Base-by-base conservation (phyloP, 192 early-diverging fungal genomes). In the Coemansia sp. region DNA sequence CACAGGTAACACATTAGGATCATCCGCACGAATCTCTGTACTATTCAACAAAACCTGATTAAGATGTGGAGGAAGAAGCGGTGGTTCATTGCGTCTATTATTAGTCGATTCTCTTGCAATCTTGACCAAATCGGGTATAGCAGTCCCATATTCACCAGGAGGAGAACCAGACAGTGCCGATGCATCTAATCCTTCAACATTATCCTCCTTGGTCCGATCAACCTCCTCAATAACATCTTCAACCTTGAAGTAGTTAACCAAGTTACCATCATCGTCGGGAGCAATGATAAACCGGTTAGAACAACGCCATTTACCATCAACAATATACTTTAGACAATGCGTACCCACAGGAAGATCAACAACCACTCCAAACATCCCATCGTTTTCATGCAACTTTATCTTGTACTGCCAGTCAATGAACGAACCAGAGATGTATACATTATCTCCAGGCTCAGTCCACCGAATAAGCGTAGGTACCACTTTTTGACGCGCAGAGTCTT, bases 331-430 rank as follows among this genome's bases (percentile, higher is more conserved):
- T 45, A 97, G 83, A 58, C 87, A 87, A 69, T 98, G 94, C 4
- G 90, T 95, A 34, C 94, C 94, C 17, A 87, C 85, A n/a, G 90
- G 88, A 50, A 98, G 74, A 58, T 95, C 87, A 19, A 98, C 70
- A 9, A 72, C 60, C 4, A 67, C 67, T 13, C 60, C 60, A 46
- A 60, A 65, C 56, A 66, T 60, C 28, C 64, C 65, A 25, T 63
- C 55, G 52, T 58, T 54, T 38, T 69, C 63, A 34, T 62, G 63
- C 53, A 98, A 58, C 55, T 83, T 80, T 26, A 98, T 85, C 74
- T 96, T 95, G 59, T 91, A 85, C 61, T 87, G 90, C 95, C 95
- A 98, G 48, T 91, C 90, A 66, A 97, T 97, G 58, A 98, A 98
- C 29, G 90, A 93, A 20, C 95, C 95, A 0, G 95, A 95, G 9